Percentiles rank a stretch among this genome's conserved stretches.
phyloP scores from a whole-genome alignment of 805 yeast species.

The Sugiyamaella marilandica region DNA sequence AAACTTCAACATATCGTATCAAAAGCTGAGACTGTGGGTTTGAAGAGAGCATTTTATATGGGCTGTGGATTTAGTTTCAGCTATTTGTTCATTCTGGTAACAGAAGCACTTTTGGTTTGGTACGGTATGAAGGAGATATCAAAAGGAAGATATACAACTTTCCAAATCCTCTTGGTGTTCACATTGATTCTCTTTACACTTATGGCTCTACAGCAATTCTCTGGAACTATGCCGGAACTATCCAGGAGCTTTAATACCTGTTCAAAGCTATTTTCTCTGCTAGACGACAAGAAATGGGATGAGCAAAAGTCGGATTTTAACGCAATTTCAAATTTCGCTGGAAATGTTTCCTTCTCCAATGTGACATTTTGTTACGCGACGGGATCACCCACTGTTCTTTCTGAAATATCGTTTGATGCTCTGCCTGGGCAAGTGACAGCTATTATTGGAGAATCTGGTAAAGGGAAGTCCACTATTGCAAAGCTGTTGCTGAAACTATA shows the following conservation, averaged over 20 bases:
- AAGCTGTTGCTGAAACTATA: slow-evolving; percentile 54
- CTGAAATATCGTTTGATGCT: slow-evolving; percentile 42
- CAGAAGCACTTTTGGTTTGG: slow-evolving; percentile 70
- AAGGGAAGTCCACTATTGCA: slow-evolving; percentile 81
- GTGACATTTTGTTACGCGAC: slow-evolving; percentile 39
- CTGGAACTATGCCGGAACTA: slow-evolving; percentile 71
- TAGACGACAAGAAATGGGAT: neutral
- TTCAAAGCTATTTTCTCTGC: slow-evolving; percentile 8
- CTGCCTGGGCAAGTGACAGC: slow-evolving; percentile 51
- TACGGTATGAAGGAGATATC: slow-evolving; percentile 76
- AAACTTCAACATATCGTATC: slow-evolving; percentile 35
- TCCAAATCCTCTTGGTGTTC: slow-evolving; percentile 62
- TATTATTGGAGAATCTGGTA: slow-evolving; percentile 81
- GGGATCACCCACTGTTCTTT: slow-evolving; percentile 33
- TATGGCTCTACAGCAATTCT: slow-evolving; percentile 53
- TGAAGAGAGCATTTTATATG: slow-evolving; percentile 49
- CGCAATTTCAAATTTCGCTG: neutral
- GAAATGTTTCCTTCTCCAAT: slow-evolving; percentile 38
- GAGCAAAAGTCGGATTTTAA: neutral
- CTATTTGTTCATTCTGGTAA: slow-evolving; percentile 48
- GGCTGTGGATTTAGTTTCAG: slow-evolving; percentile 66
- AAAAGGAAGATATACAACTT: slow-evolving; percentile 46
- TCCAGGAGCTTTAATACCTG: slow-evolving; percentile 58
- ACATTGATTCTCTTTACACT: slow-evolving; percentile 71
- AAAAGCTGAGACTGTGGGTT: slow-evolving; percentile 39